Conservation (phyloP, 2,329 filamentous ascomycete species). For the Exophiala bonariae region DNA sequence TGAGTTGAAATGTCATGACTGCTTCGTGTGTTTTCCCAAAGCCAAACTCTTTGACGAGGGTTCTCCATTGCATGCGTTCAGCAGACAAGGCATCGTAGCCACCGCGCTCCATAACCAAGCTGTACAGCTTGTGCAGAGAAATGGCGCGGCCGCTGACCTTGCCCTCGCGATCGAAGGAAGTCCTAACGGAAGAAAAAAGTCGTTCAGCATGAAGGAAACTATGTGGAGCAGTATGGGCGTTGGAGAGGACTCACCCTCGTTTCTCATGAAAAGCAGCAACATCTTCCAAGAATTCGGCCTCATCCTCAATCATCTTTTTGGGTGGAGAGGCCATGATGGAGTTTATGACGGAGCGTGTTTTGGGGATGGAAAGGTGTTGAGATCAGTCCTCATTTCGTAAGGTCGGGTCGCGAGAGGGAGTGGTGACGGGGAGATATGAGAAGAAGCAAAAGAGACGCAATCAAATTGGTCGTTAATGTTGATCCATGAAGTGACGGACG, state of each 20-base stretch:
- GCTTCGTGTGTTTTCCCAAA: slow-evolving; percentile 73
- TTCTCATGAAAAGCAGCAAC: slow-evolving; percentile 73
- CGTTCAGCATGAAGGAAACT: slow-evolving; percentile 5
- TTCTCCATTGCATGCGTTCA: slow-evolving; percentile 83
- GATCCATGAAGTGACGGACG: too few species aligned
- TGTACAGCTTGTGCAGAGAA: slow-evolving; percentile 77
- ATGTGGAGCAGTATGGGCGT: slow-evolving; percentile 11
- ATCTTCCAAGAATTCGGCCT: slow-evolving; percentile 74
- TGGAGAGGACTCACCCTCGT: slow-evolving; percentile 58
- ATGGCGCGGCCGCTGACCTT: slow-evolving; percentile 76
- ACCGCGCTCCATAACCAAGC: slow-evolving; percentile 71
- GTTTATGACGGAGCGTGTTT: neutral
- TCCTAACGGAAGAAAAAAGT: slow-evolving; percentile 45
- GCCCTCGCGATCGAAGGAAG: slow-evolving; percentile 74
- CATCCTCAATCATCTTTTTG: slow-evolving; percentile 52
- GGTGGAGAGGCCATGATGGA: slow-evolving; percentile 15
- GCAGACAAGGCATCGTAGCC: slow-evolving; percentile 84
- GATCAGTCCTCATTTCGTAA: neutral
- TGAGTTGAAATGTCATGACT: slow-evolving; percentile 82
- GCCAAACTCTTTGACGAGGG: slow-evolving; percentile 73
- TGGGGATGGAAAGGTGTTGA: neutral
- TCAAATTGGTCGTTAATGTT: too few species aligned
- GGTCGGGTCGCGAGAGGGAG: too few species aligned
- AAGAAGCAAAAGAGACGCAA: too few species aligned
- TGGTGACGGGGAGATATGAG: too few species aligned